Base-by-base conservation (phyloP, 2,329 filamentous ascomycete genomes). In the Colletotrichum sp. region DNA sequence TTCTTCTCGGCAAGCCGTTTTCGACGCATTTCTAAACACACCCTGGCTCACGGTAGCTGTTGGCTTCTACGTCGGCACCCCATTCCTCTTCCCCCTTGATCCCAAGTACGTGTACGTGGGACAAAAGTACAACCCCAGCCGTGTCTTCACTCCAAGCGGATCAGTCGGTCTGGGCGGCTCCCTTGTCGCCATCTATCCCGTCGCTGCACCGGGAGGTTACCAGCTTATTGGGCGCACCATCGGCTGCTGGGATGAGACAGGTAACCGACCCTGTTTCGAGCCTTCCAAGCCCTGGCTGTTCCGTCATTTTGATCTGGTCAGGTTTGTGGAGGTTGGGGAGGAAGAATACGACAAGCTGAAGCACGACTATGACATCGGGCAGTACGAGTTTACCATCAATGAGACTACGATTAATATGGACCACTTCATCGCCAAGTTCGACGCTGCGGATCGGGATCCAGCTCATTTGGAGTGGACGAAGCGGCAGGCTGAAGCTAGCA, bases 371-470 rank as follows among this genome's bases (percentile, higher is more conserved):
- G 78, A 80, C 14, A 78, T 78, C 3, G 83, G 84, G 6, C 78
- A 79, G 24, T 85, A 84, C 9, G 30, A 64, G 61, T n/a, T 26
- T 6, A 16, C 18, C n/a, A 64, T 64, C 24, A 34, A 3, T 10
- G 21, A 64, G 12, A 32, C 61, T 56, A 52, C 74, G 3, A 83
- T 83, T 64, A 78, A 83, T 80, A 4, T 78, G 81, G 3, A 81
- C 89, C 30, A 83, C 86, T 61, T 83, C 86, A 0, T 85, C 86
- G 0, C 81, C 88, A 52, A 85, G 87, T 58, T 89, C 89, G 9
- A 90, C 43, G n/a, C 43, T 52, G 43, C 43, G 1, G 21, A 52
- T 21, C 43, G 4, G 10, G n/a, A 52, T 21, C n/a, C 43, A 13
- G n/a, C n/a, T 21, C 43, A 52, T 21, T 52, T 52, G n/a, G 43